Percentiles rank a stretch among this genome's conserved stretches.
phyloP scores from a whole-genome alignment of 257 asterid genomes.

The Nicotiana paniculata region DNA sequence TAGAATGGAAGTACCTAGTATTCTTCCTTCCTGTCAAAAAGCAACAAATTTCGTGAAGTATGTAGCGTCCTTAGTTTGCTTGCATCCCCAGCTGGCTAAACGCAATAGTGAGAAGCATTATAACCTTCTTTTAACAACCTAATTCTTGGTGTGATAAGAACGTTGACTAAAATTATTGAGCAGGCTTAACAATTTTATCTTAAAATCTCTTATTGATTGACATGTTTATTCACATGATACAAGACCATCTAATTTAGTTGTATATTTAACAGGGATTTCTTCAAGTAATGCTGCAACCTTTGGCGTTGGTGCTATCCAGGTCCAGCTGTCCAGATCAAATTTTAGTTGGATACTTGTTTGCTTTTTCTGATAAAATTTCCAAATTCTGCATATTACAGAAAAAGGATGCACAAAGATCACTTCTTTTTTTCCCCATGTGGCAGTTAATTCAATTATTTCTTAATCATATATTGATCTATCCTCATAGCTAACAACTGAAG shows the following conservation, averaged over 20 bases:
- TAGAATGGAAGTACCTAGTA: neutral
- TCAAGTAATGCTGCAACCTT: constrained; percentile 76
- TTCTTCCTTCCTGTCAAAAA: neutral
- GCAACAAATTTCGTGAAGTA: neutral
- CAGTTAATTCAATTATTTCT: neutral
- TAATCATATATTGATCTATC: neutral
- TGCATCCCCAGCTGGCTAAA: neutral
- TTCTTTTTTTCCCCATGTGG: neutral
- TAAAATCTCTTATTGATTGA: neutral
- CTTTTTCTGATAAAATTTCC: neutral
- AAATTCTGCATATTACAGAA: neutral
- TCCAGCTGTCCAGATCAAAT: constrained; percentile 34
- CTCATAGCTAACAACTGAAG: constrained; percentile 10
- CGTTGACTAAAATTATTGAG: neutral
- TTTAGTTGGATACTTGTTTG: constrained; percentile 5
- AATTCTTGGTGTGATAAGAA: neutral
- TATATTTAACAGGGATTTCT: constrained; percentile 58
- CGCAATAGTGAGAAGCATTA: neutral
- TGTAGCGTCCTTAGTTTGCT: neutral
- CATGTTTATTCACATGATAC: neutral
- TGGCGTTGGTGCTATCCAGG: constrained; percentile 87
- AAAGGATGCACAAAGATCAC: neutral
- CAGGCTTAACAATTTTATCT: neutral
- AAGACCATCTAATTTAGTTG: constrained; percentile 13
- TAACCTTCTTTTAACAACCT: neutral